Base-by-base conservation (phyloP, 805 yeast species). In the Sugiyamaella mastotermitis region DNA sequence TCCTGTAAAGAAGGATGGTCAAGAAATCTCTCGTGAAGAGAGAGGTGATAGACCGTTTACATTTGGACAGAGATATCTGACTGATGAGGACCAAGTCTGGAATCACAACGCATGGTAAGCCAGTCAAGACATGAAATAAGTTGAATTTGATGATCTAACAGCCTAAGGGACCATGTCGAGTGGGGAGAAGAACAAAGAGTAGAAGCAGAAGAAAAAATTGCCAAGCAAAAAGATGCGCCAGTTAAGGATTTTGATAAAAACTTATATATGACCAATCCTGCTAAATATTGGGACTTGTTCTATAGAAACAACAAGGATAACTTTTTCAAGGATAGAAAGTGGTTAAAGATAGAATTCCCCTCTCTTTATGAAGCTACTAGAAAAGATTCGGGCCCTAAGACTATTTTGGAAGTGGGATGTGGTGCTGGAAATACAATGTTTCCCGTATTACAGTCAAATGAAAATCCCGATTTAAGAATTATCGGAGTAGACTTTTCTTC, bases 341-440 rank as follows among this genome's bases (percentile, higher is more conserved):
- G 98, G 98, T 68, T 92, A 43, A 86, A 84, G 56, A 81, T 90
- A 33, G 98, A 92, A 63, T 92, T 92, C 47, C 98, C 98, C 1
- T 65, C 75, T 10, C 62, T 92, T 24, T 90, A 82, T 55, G 80
- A 79, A 44, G 82, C 85, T 4, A 85, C 95, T 3, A 75, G 76
- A 45, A 71, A 74, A 17, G 82, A 79, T 48, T 69, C 80, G 5
- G 82, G 86, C n/a, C 74, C 80, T 3, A 70, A 71, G 16, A 76
- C 80, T 3, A 80, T 92, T 23, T 69, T 92, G 39, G 98, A 92
- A 60, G 81, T 92, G 33, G 98, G 98, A 3, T 92, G 98, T 64
- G 98, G 98, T 40, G 97, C 96, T 4, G 98, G 98, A 8, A 92
- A 92, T 60, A 92, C 98, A 0, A 74, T 92, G 67, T 92, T 82